A percentile compares a stretch with the other conserved stretches of the same genome.
phyloP scores from a whole-genome alignment of 2,329 filamentous ascomycete genomes.

The Aspergillus sojae region DNA sequence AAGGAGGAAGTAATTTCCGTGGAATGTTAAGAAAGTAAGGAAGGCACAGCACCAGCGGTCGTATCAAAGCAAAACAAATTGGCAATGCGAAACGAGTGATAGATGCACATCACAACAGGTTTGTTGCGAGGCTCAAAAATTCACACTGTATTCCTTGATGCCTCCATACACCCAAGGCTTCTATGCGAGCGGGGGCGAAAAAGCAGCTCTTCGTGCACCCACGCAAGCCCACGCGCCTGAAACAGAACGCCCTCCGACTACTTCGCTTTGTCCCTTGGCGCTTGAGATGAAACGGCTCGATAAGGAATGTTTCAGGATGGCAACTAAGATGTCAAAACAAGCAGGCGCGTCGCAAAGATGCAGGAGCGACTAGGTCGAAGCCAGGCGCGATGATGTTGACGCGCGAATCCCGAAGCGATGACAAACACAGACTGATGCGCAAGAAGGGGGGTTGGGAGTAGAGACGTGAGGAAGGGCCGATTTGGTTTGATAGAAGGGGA shows the following conservation, averaged over 20 bases:
- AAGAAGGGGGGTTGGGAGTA: not conserved
- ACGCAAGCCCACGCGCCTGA: conserved; percentile 20
- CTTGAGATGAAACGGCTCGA: conserved; percentile 18
- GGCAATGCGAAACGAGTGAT: conserved; percentile 18
- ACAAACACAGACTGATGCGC: not conserved
- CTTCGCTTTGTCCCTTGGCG: conserved; percentile 10
- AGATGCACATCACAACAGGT: conserved; percentile 33
- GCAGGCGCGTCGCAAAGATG: conserved; percentile 27
- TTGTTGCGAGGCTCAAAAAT: conserved; percentile 25
- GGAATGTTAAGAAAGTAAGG: conserved; percentile 33
- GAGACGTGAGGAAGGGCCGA: conserved; percentile 14
- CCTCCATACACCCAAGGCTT: conserved; percentile 19
- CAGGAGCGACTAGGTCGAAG: conserved; percentile 23
- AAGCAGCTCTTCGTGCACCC: conserved; percentile 14
- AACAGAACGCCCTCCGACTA: conserved; percentile 14
- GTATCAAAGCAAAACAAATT: conserved; percentile 23
- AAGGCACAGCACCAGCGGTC: conserved; percentile 22
- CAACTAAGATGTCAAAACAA: conserved; percentile 28
- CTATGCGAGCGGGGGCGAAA: conserved; percentile 3
- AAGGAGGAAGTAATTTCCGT: conserved; percentile 18
- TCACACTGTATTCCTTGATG: conserved; percentile 16
- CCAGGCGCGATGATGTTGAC: conserved; percentile 22
- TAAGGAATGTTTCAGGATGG: conserved; percentile 36
- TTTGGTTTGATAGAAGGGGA: conserved; percentile 22
- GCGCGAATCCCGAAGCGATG: conserved; percentile 19